Evolutionary conservation across 2,329 filamentous ascomycete genomes (phyloP).

Genomic region (Penicillium verrucosum): DNA sequence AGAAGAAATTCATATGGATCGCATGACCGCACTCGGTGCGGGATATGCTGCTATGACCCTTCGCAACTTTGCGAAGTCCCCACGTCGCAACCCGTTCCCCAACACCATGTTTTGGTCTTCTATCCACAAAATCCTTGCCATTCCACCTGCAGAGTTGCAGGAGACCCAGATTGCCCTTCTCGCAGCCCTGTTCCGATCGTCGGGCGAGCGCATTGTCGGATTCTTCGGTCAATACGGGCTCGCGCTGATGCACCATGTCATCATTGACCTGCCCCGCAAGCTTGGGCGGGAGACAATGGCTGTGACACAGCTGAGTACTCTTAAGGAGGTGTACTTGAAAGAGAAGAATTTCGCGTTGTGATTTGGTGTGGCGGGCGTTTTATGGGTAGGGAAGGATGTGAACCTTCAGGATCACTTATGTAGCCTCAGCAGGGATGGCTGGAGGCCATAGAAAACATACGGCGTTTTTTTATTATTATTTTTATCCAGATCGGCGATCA

Average conservation of each 20-base stretch:
- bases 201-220: slow-evolving; percentile 69
- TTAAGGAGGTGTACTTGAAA: slow-evolving; percentile 36
- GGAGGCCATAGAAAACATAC: neutral
- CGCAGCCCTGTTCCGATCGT: slow-evolving; percentile 67
- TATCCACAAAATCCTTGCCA: slow-evolving; percentile 72
- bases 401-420: neutral
- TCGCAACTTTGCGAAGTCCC: slow-evolving; percentile 72
- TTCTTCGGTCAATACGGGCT: slow-evolving; percentile 77
- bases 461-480: neutral
- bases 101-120: slow-evolving; percentile 79
- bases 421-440: neutral
- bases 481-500: neutral
- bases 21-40: slow-evolving; percentile 78
- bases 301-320: slow-evolving; percentile 38
- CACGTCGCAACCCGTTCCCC: slow-evolving; percentile 70
- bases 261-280: slow-evolving; percentile 66
- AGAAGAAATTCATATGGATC: slow-evolving; percentile 72
- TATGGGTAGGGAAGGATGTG: neutral
- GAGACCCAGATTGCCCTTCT: slow-evolving; percentile 71
- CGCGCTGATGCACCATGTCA: slow-evolving; percentile 65
- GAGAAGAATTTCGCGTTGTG: slow-evolving; percentile 40
- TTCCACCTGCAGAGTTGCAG: slow-evolving; percentile 64
- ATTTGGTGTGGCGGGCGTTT: slow-evolving; percentile 7
- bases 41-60: slow-evolving; percentile 81
- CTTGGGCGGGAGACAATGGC: slow-evolving; percentile 37